Evolutionary conservation across 345 rosid species (phyloP).

Genomic region (Raphanus sativus): DNA sequence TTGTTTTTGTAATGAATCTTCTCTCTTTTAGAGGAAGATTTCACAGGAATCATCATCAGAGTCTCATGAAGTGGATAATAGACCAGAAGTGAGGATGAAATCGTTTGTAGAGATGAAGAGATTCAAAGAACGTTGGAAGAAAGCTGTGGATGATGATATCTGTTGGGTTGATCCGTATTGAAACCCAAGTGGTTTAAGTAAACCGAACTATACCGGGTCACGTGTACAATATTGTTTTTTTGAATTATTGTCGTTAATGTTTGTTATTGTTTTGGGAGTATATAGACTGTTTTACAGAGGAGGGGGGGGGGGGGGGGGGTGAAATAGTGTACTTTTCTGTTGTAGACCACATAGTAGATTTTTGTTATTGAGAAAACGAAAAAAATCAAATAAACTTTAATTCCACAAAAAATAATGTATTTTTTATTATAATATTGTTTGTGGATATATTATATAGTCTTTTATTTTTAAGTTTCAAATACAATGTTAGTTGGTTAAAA

Average conservation of each 20-base stretch:
- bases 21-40: background rate
- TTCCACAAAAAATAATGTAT: too few relatives aligned
- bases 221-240: too few relatives aligned
- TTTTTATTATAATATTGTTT: too few relatives aligned
- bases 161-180: conserved; percentile 88
- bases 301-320: too few relatives aligned
- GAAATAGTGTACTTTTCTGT: background rate
- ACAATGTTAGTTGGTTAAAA: too few relatives aligned
- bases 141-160: conserved; percentile 56
- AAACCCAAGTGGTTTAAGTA: background rate
- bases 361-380: too few relatives aligned
- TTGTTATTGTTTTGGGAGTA: conserved; percentile 19
- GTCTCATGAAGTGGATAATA: conserved; percentile 49
- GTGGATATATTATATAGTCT: too few relatives aligned
- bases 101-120: conserved; percentile 73
- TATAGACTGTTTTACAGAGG: background rate
- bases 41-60: conserved; percentile 51
- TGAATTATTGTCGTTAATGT: too few relatives aligned
- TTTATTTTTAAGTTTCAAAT: too few relatives aligned
- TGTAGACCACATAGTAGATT: conserved; percentile 12
- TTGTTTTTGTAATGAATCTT: background rate
- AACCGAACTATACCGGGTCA: conserved; percentile 20
- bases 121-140: conserved; percentile 68
- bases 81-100: conserved; percentile 74
- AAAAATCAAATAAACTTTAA: too few relatives aligned